Conservation (phyloP, 23 red algal genomes). For the Gracilaria domingensis region DNA sequence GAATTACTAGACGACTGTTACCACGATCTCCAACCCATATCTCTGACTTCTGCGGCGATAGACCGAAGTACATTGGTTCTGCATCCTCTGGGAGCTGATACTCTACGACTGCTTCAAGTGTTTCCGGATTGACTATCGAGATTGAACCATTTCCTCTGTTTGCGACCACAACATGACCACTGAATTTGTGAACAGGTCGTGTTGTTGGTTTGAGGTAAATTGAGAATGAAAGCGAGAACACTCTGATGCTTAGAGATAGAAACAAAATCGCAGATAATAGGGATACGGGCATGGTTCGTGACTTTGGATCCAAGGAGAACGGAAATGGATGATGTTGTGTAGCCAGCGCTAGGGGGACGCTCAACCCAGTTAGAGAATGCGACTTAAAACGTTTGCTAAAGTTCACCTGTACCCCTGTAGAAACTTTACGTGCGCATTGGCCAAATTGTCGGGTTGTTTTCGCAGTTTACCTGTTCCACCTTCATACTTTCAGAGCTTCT, state of each 20-base stretch:
- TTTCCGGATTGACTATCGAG: slow-evolving; percentile 11
- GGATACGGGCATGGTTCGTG: not conserved
- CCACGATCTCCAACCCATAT: slow-evolving; percentile 56
- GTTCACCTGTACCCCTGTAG: too few relatives aligned
- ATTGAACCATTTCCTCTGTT: slow-evolving; percentile 38
- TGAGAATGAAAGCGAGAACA: not conserved
- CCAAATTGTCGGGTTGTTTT: too few relatives aligned
- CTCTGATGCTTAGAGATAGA: not conserved
- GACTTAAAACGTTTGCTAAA: too few relatives aligned
- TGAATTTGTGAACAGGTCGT: slow-evolving; percentile 14
- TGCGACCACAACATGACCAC: slow-evolving; percentile 27
- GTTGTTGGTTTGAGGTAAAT: not conserved
- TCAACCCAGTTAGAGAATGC: too few relatives aligned
- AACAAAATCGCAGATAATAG: not conserved
- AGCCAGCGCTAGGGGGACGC: too few relatives aligned
- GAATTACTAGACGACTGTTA: slow-evolving; percentile 40
- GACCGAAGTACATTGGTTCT: slow-evolving; percentile 51
- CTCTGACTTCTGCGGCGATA: slow-evolving; percentile 24
- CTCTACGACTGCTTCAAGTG: slow-evolving; percentile 1
- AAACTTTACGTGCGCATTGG: too few relatives aligned
- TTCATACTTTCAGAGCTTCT: too few relatives aligned
- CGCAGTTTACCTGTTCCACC: too few relatives aligned
- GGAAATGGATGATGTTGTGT: too few relatives aligned
- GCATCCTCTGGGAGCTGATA: slow-evolving; percentile 10
- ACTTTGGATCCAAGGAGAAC: not conserved